Evolutionary conservation across 352 stramenopile genomes (phyloP), one percentile per base, ranked within the genome.

Genomic region (Globisporangium polare): DNA sequence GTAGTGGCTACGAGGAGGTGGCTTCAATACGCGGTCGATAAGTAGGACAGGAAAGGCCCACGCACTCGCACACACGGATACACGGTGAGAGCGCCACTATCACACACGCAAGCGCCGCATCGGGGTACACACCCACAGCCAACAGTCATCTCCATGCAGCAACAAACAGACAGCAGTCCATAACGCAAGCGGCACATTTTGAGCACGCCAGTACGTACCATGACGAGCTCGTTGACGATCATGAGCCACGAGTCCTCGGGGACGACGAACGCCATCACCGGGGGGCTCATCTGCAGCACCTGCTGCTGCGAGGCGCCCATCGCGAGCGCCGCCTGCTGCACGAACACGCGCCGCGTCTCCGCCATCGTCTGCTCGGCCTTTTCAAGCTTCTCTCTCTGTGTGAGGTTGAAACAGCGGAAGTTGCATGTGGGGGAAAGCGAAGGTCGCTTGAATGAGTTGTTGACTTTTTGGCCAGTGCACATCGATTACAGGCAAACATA

Each of bases 171-270:
- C 33, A 39, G 10, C 33, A 39, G 9, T 39, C 33, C 33, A 39
- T 39, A 39, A 39, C 33, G 33, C 33, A 39, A 39, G 33, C 33
- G 9, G 12, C 12, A 15, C 33, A 15, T 39, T 39, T 39, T 22
- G 5, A 45, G 1, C 46, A 53, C 33, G 46, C 29, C 29, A 33
- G 29, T 9, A 54, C 64, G 43, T 41, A 92, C 83, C 83, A 89
- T 90, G 71, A 92, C 70, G 60, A 89, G 88, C 70, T 92, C 83
- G 58, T 92, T 92, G 52, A 92, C 75, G n/a, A 85, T 73, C 3
- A 63, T 55, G 41, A 75, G 62, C 83, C 83, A 90, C 20, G 80
- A 73, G 63, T 89, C 80, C 18, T 72, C 75, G 22, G 83, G 68
- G 55, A 77, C 65, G 26, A 88, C 69, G 53, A 92, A 90, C 0